Percentiles rank a stretch among this genome's conserved stretches.
phyloP scores from a whole-genome alignment of 2,329 filamentous ascomycete species.

The Botrytis byssoidea region DNA sequence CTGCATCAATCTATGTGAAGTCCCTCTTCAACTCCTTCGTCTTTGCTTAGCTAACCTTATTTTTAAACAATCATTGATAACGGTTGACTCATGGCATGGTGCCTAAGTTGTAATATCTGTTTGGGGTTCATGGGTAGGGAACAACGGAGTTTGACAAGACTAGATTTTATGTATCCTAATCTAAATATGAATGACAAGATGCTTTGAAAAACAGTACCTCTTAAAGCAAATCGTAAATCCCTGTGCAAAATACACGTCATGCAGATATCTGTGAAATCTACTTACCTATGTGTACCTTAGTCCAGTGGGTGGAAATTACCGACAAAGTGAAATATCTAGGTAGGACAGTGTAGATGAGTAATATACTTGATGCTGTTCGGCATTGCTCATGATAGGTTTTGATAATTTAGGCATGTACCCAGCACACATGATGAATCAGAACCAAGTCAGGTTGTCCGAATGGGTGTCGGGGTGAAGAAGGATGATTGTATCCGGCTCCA shows the following conservation, averaged over 20 bases:
- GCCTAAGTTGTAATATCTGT: not conserved
- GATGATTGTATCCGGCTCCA: too few species aligned
- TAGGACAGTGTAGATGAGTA: not conserved
- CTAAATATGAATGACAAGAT: not conserved
- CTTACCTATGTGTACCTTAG: not conserved
- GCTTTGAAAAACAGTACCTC: not conserved
- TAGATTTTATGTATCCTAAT: not conserved
- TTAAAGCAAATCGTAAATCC: not conserved
- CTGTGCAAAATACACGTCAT: not conserved
- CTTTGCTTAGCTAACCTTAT: not conserved
- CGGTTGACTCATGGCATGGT: not conserved
- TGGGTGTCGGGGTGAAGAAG: too few species aligned
- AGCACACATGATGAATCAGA: too few species aligned
- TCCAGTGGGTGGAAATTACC: not conserved
- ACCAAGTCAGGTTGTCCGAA: too few species aligned
- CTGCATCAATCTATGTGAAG: not conserved
- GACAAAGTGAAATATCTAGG: not conserved
- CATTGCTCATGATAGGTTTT: too few species aligned
- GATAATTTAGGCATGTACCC: too few species aligned
- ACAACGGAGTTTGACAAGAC: not conserved
- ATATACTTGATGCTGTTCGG: not conserved
- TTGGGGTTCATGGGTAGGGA: not conserved
- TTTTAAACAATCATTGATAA: not conserved
- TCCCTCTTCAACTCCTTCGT: not conserved
- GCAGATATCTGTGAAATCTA: not conserved